Base-by-base conservation (phyloP, 768 basidiomycete genomes). In the Tulasnella sp. region DNA sequence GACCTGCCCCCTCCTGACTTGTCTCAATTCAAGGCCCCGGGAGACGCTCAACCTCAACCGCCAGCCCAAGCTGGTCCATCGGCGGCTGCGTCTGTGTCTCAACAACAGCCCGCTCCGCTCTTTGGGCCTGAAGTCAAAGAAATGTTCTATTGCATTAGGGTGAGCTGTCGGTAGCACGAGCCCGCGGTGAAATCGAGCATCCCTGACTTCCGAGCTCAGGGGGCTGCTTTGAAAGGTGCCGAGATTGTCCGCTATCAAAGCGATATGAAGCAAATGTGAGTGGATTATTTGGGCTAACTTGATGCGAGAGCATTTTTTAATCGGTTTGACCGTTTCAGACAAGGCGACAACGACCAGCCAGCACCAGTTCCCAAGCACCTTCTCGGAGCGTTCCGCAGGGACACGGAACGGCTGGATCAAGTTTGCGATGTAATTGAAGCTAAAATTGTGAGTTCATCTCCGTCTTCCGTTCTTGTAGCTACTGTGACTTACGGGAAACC, bases 381-480 rank as follows among this genome's bases (percentile, higher is more conserved):
- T 14, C 87, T 85, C 3, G 81, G 86, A 3, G 83, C 89, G 19
- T 82, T 94, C 39, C 88, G 90, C 19, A 85, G 86, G 41, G 90
- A 91, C 77, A 81, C 92, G 3, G 90, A 92, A 78, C 89, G 86
- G 76, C 93, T 89, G 75, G 90, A 93, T 76, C 90, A 91, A 76
- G 74, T 92, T 5, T 91, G 90, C 76, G 92, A 94, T 77, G 82
- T 87, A 1, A 86, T 94, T 66, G 92, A 93, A 78, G 84, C 87
- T 44, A 86, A 87, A 68, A 76, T 94, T 75, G 91, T 87, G 78
- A 47, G 42, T 47, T 66, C 52, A n/a, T n/a, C 40, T 26, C 29
- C 29, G 59, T 42, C 32, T 9, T n/a, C n/a, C 9, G 41, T n/a
- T 8, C 29, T 16, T 22, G 8, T 22, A 9, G 62, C 3, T 5